These are phyloP conservation scores for Vaccinium vitisidaea DNA, from an alignment of 148 eudicot genomes.

Conservation along the genomic window DNA sequence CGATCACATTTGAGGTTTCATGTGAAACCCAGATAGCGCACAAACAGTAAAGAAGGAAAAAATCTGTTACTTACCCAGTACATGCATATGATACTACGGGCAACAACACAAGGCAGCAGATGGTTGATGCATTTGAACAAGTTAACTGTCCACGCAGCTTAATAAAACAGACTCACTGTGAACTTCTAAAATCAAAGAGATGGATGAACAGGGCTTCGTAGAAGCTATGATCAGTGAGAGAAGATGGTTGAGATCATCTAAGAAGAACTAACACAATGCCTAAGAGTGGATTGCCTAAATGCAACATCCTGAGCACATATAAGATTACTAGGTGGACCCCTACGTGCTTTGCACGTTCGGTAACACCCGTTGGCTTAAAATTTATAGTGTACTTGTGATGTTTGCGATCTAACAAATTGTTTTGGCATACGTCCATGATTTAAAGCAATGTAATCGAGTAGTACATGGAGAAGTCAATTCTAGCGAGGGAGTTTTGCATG, in stretches of 20 bases:
- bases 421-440: no score
- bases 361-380: conserved; percentile 10
- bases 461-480: no score
- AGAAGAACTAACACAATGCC: background rate
- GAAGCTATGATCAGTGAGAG: background rate
- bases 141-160: background rate
- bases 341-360: background rate
- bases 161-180: background rate
- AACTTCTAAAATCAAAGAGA: background rate
- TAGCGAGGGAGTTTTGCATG: no score
- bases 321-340: background rate
- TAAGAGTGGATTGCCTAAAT: background rate
- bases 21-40: background rate
- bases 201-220: background rate
- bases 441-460: no score
- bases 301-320: background rate
- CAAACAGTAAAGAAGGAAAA: background rate
- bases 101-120: background rate
- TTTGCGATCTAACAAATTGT: no score
- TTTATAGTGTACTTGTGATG: no score
- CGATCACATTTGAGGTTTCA: background rate
- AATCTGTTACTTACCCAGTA: background rate
- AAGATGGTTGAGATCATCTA: background rate
- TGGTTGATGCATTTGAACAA: background rate
- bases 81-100: background rate